A percentile compares a stretch with the other conserved stretches of the same genome.
Conservation (phyloP, 2,329 filamentous ascomycete genomes). For the Peltaster fructicola region DNA sequence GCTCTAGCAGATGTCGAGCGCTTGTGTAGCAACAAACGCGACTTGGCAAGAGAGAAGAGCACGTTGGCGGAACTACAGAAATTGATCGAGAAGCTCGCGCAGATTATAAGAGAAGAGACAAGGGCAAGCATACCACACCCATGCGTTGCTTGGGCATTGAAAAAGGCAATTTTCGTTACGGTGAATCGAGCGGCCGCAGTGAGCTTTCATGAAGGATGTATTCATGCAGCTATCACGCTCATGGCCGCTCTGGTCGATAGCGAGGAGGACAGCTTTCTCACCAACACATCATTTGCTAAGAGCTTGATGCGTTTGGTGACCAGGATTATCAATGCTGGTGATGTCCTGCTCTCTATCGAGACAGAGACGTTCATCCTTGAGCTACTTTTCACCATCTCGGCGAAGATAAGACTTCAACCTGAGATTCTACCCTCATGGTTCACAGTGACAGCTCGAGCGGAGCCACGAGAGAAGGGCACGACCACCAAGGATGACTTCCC, state of each 20-base stretch:
- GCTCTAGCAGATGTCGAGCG: constrained; percentile 43
- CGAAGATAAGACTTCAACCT: constrained; percentile 83
- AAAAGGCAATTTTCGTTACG: constrained; percentile 74
- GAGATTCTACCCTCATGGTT: constrained; percentile 86
- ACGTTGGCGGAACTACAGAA: constrained; percentile 32
- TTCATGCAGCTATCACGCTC: constrained; percentile 67
- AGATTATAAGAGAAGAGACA: constrained; percentile 73
- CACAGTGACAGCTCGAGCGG: constrained; percentile 30
- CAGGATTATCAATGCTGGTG: constrained; percentile 57
- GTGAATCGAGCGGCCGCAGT: constrained; percentile 78
- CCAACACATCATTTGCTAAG: constrained; percentile 68
- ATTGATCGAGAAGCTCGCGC: constrained; percentile 38
- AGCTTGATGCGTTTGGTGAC: constrained; percentile 76
- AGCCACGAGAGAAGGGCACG: constrained; percentile 41
- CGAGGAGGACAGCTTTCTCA: constrained; percentile 87
- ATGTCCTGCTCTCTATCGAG: constrained; percentile 55
- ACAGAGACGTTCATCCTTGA: constrained; percentile 83
- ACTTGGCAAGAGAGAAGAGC: constrained; percentile 33
- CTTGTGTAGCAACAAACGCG: constrained; percentile 40
- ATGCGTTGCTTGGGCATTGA: constrained; percentile 72
- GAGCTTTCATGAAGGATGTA: constrained; percentile 69
- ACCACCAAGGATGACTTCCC: constrained; percentile 87
- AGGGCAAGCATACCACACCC: constrained; percentile 77
- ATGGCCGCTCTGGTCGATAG: constrained; percentile 90
- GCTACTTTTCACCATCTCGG: constrained; percentile 85